Evolutionary conservation across 148 eudicot species (phyloP), one percentile per base, ranked within the genome.

Genomic region (Euryodendron excelsum): DNA sequence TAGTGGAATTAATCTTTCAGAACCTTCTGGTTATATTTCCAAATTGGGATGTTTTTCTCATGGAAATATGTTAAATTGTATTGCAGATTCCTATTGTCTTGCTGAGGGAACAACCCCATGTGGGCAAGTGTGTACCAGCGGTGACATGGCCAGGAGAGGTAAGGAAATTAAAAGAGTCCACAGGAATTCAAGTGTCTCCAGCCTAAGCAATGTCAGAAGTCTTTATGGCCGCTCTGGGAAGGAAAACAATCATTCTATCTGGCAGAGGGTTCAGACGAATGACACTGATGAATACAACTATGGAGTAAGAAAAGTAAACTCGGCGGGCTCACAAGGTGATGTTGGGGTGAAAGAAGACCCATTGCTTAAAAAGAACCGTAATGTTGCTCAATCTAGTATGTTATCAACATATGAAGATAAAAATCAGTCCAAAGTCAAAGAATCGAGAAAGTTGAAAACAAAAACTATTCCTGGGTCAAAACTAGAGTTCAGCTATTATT

Each of bases 181-280:
- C 59, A 33, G 50, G 52, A 72, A 41, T 56, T 66, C 74, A 11
- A 33, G 62, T 73, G 21, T 58, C 44, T 31, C 31, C 47, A 25
- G 67, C 31, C 21, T 48, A n/a, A 77, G 62, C 81, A 78, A 70
- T 39, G 47, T 67, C 5, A 59, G 81, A 58, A 78, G 67, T 28
- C 55, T 63, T 34, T 25, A 28, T 72, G 37, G 77, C 44, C 48
- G 52, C 33, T 64, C 45, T 64, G 78, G 77, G 53, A 73, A 77
- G 76, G 80, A 82, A 28, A 82, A 63, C 72, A 71, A 28, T 52
- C 77, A 77, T 53, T 55, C 77, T 2, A 39, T 72, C 37, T 77
- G 80, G 80, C 72, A 64, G 58, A 69, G 62, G 75, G 80, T 77
- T 81, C 76, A 77, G 70, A 77, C 73, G 77, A 77, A 72, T 20